Conservation (phyloP, 2,329 filamentous ascomycete genomes). For the Diaporthe longicolla region DNA sequence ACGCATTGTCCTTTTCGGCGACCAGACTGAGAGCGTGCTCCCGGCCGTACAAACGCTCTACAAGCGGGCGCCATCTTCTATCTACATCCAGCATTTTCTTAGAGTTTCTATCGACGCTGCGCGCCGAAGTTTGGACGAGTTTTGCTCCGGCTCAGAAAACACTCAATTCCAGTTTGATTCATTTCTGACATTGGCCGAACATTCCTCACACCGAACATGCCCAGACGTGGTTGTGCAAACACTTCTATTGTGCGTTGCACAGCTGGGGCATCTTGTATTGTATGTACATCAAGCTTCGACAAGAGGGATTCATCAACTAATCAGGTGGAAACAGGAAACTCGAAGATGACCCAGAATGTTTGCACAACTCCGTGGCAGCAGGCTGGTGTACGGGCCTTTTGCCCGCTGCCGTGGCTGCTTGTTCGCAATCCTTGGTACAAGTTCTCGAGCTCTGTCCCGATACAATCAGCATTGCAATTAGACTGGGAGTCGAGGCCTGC, state of each 20-base stretch:
- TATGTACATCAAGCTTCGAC: not conserved
- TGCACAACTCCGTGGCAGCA: not conserved
- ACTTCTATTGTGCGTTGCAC: conserved; percentile 18
- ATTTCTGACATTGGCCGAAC: conserved; percentile 6
- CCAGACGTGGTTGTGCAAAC: conserved; percentile 19
- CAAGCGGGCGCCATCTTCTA: conserved; percentile 16
- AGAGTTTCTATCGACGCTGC: conserved; percentile 4
- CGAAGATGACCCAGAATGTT: conserved; percentile 14
- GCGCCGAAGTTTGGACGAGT: not conserved
- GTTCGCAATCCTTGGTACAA: conserved; percentile 16
- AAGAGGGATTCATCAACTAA: not conserved
- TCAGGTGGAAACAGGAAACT: not conserved
- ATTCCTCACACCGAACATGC: not conserved
- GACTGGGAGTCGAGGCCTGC: not conserved
- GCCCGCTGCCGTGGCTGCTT: conserved; percentile 10
- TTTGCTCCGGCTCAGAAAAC: not conserved
- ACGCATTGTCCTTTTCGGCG: not conserved
- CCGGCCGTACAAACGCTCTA: conserved; percentile 2
- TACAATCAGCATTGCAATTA: not conserved
- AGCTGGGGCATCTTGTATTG: conserved; percentile 21
- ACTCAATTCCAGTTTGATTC: conserved; percentile 1
- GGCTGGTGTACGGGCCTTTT: conserved; percentile 22
- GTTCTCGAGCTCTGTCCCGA: conserved; percentile 6
- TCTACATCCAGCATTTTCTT: conserved; percentile 14
- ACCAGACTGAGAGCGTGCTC: conserved; percentile 29